phyloP scores from a whole-genome alignment of 2,329 filamentous ascomycete genomes.

The Colletotrichum nymphaeae region DNA sequence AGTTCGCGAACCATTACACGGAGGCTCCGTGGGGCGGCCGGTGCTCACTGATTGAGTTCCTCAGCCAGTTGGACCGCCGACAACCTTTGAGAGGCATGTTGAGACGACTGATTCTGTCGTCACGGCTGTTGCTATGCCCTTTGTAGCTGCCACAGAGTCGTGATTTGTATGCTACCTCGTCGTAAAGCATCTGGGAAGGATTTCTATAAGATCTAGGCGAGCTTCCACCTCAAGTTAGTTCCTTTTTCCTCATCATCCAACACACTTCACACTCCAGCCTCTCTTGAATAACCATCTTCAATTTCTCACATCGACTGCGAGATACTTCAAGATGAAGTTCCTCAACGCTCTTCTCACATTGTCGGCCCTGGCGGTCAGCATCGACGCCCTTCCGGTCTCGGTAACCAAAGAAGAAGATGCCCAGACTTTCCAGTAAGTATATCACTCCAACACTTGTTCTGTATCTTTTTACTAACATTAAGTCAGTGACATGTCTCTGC shows the following conservation, averaged over 20 bases:
- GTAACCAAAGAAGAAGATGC: conserved; percentile 16
- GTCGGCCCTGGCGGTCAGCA: conserved; percentile 34
- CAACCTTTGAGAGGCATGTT: conserved; percentile 8
- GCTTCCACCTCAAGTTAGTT: background rate
- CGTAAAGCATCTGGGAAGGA: background rate
- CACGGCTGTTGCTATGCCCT: background rate
- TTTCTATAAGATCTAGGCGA: conserved; percentile 4
- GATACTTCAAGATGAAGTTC: conserved; percentile 21
- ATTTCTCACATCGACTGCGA: background rate
- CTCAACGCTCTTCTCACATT: conserved; percentile 21
- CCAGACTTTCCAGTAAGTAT: conserved; percentile 10
- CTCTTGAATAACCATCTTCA: background rate
- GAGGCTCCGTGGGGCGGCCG: background rate
- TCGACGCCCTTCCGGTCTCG: conserved; percentile 30
- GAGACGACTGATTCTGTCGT: conserved; percentile 9
- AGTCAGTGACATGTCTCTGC: conserved; percentile 16
- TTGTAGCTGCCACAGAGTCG: too few species aligned
- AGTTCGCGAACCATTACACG: background rate
- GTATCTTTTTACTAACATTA: background rate
- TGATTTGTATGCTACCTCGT: background rate
- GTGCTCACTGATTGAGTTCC: background rate
- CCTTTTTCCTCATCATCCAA: conserved; percentile 4
- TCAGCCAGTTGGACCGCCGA: conserved; percentile 10
- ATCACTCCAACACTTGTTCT: accelerated
- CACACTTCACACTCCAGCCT: background rate